phyloP scores from a whole-genome alignment of 1,284 basidiomycete genomes.

The Boletus mariae region DNA sequence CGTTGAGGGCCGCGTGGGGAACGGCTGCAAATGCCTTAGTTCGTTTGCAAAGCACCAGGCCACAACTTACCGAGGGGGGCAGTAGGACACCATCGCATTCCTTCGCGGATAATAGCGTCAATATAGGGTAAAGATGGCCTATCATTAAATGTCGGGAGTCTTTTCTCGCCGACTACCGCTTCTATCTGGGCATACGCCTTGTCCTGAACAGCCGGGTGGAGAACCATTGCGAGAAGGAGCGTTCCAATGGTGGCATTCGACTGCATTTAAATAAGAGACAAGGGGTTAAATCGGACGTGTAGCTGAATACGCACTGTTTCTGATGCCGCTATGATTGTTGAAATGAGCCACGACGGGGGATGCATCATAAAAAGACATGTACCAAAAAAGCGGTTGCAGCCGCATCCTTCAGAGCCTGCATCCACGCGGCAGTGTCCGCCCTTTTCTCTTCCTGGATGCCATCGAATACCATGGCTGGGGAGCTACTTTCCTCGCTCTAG shows the following conservation, averaged over 20 bases:
- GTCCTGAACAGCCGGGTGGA: constrained; percentile 30
- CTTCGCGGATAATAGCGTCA: constrained; percentile 31
- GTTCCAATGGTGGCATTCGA: constrained; percentile 9
- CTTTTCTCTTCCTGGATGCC: constrained; percentile 3
- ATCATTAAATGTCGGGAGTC: constrained; percentile 32
- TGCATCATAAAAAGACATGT: not conserved
- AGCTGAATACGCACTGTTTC: constrained; percentile 9
- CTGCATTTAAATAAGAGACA: constrained; percentile 8
- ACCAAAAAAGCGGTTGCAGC: constrained; percentile 16
- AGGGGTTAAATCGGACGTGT: not conserved
- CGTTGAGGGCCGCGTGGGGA: constrained; percentile 8
- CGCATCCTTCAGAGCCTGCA: constrained; percentile 11
- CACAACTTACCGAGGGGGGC: constrained; percentile 10
- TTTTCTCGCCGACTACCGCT: constrained; percentile 23
- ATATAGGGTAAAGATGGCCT: constrained; percentile 22
- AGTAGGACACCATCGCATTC: constrained; percentile 25
- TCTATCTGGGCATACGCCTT: constrained; percentile 33
- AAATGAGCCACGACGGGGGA: not conserved
- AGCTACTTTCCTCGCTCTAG: constrained; percentile 11
- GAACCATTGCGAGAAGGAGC: constrained; percentile 35
- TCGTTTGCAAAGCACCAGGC: not conserved
- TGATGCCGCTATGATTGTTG: constrained; percentile 3
- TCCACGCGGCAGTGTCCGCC: not conserved
- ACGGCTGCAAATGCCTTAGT: constrained; percentile 11
- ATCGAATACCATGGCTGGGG: constrained; percentile 17